Percentiles rank a stretch among this genome's conserved stretches.
phyloP scores from a whole-genome alignment of 192 early-diverging fungal genomes.

The Coemansia sp. region DNA sequence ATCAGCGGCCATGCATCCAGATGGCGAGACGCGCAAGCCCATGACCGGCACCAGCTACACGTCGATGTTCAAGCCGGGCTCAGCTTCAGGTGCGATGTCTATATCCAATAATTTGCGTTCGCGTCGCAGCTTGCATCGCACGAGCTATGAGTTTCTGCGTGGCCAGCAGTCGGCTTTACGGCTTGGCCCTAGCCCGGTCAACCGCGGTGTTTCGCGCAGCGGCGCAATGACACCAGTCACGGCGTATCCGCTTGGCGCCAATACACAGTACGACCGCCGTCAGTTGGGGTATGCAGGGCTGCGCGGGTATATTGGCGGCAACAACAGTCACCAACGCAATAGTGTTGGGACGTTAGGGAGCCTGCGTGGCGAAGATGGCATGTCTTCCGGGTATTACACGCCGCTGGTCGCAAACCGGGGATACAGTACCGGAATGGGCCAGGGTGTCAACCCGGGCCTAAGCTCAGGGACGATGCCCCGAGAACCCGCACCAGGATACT shows the following conservation, averaged over 20 bases:
- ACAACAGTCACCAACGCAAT: slow-evolving; percentile 18
- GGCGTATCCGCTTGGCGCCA: neutral
- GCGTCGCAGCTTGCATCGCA: slow-evolving; percentile 34
- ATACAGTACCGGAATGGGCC: slow-evolving; percentile 16
- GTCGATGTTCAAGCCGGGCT: slow-evolving; percentile 28
- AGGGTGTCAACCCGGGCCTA: slow-evolving; percentile 13
- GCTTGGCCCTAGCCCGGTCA: slow-evolving; percentile 24
- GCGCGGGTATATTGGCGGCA: slow-evolving; percentile 49
- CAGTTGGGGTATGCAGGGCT: slow-evolving; percentile 46
- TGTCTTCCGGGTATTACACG: slow-evolving; percentile 25
- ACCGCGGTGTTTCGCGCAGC: slow-evolving; percentile 30
- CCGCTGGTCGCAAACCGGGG: slow-evolving; percentile 20
- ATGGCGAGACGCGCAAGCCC: neutral
- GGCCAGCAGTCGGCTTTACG: slow-evolving; percentile 22
- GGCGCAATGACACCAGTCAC: slow-evolving; percentile 38
- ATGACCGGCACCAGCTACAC: slow-evolving; percentile 10
- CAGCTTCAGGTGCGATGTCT: slow-evolving; percentile 21
- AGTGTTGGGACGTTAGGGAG: neutral
- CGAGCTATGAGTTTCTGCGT: slow-evolving; percentile 32
- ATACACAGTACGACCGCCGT: slow-evolving; percentile 24
- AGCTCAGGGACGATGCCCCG: slow-evolving; percentile 40
- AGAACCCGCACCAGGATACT: slow-evolving; percentile 26
- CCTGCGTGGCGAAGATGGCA: slow-evolving; percentile 24
- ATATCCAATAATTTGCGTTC: slow-evolving; percentile 38
- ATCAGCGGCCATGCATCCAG: slow-evolving; percentile 6